A percentile compares a stretch with the other conserved stretches of the same genome.
Evolutionary conservation across 163 green algal species (phyloP).

Genomic region (Chlamydomonas reinhardtii): DNA sequence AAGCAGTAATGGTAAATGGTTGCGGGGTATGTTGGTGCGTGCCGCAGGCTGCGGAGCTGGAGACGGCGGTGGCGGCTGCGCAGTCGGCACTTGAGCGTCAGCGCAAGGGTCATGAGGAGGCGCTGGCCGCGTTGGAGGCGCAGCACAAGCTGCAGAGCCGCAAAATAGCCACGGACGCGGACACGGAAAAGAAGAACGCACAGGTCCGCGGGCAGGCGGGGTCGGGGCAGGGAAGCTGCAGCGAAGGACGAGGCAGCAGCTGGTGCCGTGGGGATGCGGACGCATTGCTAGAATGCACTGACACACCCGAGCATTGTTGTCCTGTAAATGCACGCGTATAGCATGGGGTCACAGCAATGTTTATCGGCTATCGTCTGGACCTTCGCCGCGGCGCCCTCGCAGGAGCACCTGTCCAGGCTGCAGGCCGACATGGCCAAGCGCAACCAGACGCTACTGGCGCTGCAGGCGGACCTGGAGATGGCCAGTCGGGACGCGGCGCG

Average conservation of each 20-base stretch:
- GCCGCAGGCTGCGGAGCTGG: slow-evolving; percentile 15
- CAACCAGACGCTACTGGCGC: slow-evolving; percentile 22
- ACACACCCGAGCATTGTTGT: no score
- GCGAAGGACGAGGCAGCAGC: no score
- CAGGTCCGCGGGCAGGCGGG: slow-evolving; percentile 4
- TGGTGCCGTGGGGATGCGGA: no score
- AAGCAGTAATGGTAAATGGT: no score
- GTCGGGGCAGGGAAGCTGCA: no score
- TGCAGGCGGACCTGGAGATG: slow-evolving; percentile 47
- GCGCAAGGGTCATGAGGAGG: slow-evolving; percentile 25
- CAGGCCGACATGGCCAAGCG: slow-evolving; percentile 20
- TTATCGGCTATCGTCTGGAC: no score
- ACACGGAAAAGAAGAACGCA: slow-evolving; percentile 11
- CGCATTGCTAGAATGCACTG: no score
- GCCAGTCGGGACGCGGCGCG: background rate
- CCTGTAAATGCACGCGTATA: no score
- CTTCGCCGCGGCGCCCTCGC: background rate
- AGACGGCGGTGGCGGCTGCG: slow-evolving; percentile 2
- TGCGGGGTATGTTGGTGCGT: no score
- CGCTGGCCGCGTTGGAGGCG: slow-evolving; percentile 21
- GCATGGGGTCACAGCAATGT: no score
- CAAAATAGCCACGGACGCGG: background rate
- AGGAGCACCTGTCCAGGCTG: slow-evolving; percentile 22
- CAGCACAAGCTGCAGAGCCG: slow-evolving; percentile 1
- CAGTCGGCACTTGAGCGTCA: slow-evolving; percentile 30